Evolutionary conservation across 164 flowering plant species (phyloP).

Genomic region (Vitis amurensis): DNA sequence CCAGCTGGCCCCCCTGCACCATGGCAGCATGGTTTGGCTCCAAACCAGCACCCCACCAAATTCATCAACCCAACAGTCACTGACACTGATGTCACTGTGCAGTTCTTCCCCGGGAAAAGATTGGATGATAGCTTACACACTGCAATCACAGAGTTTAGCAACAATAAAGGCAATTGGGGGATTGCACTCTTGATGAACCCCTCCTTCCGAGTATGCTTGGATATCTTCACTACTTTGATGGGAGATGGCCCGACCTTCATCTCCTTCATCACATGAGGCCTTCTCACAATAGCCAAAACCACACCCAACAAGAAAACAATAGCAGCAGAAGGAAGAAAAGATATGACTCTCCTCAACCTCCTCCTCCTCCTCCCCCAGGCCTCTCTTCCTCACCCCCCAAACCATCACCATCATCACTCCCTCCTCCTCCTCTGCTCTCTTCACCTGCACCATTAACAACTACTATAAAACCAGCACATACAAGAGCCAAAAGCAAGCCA

Average conservation of each 20-base stretch:
- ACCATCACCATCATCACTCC: conserved; percentile 1
- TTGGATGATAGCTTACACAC: conserved; percentile 60
- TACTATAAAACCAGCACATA: conserved; percentile 64
- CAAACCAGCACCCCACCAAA: conserved; percentile 43
- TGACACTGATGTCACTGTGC: conserved; percentile 54
- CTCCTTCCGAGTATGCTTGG: conserved; percentile 59
- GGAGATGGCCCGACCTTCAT: conserved; percentile 61
- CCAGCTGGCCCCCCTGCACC: conserved; percentile 91
- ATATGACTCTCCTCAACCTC: conserved; percentile 35
- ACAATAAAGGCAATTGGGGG: conserved; percentile 58
- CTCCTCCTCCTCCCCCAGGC: conserved; percentile 13
- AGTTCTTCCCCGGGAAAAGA: conserved; percentile 62
- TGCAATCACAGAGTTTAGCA: conserved; percentile 61
- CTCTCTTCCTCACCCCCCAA: conserved; percentile 9
- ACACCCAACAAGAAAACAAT: conserved; percentile 68
- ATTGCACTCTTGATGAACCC: conserved; percentile 73
- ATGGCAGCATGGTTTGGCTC: conserved; percentile 86
- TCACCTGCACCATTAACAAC: conserved; percentile 70
- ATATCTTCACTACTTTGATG: conserved; percentile 38
- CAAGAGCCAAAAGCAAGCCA: conserved; percentile 68
- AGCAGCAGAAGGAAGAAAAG: conserved; percentile 68
- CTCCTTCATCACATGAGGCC: conserved; percentile 38
- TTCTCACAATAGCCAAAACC: conserved; percentile 54
- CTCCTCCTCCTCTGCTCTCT: conserved; percentile 18
- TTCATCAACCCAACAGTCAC: conserved; percentile 59